Base-by-base conservation (phyloP, 1,284 basidiomycete genomes). In the Wolfiporia cocos region DNA sequence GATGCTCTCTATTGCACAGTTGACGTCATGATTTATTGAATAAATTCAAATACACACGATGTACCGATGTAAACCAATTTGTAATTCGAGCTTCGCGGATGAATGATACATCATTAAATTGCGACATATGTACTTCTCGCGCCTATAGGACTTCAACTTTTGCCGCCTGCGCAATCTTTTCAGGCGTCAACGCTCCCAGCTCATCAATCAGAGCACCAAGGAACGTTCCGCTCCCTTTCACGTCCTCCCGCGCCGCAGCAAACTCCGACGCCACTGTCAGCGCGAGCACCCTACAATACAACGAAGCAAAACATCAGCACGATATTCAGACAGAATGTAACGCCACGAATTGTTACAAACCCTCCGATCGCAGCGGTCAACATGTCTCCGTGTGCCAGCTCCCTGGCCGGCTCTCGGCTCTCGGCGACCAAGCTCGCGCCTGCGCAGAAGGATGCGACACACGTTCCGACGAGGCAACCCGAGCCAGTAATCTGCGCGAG, bases 201-300 rank as follows among this genome's bases (percentile, higher is more conserved):
- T 84, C 83, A 57, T 97, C 93, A 29, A 97, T 86, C 41, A 97
- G 67, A 0, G 86, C 90, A 15, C 89, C 74, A 18, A 95, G 65
- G 68, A 97, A 96, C 0, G 91, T 89, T 32, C 91, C 92, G 3
- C 91, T 85, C 0, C 93, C 94, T 37, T 69, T 71, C 19, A 95
- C 89, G 46, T 85, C 78, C 1, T 67, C 55, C 34, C 81, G 70
- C n/a, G 62, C 62, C 0, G 79, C 86, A 0, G 93, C 92, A 5
- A 81, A 57, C 63, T 97, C 90, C 7, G 89, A 81, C 2, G 92
- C 92, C 26, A 96, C 69, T 2, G 85, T 95, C 55, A 93, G 69
- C 0, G 84, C 81, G 37, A 94, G 68, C 1, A 94, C 76, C 1
- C 90, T 92, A 57, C 41, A 23, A 46, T 29, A 11, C 28, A 2